Evolutionary conservation across 768 basidiomycete species (phyloP).

Genomic region (Phanerochaete sordida): DNA sequence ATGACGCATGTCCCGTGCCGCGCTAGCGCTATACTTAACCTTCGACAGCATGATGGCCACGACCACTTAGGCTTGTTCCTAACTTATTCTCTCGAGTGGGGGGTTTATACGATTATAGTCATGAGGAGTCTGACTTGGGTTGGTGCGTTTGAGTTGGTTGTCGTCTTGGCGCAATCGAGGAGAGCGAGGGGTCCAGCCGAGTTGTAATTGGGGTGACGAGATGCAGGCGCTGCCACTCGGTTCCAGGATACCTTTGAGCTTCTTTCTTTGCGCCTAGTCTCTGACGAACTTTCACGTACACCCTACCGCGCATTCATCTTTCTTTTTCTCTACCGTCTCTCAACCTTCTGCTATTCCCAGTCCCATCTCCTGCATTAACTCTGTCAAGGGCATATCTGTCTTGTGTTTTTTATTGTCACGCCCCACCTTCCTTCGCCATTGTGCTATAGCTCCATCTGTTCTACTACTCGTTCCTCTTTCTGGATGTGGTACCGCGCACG

Average conservation of each 20-base stretch:
- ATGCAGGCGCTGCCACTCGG: not conserved
- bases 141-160: slow-evolving; percentile 10
- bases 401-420: slow-evolving; percentile 11
- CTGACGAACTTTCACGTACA: not conserved
- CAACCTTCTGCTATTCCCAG: slow-evolving; percentile 24
- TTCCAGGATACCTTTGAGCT: slow-evolving; percentile 1
- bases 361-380: slow-evolving; percentile 26
- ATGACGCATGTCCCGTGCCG: slow-evolving; percentile 11
- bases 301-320: slow-evolving; percentile 8
- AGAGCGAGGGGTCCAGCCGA: not conserved
- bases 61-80: slow-evolving; percentile 18
- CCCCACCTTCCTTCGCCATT: slow-evolving; percentile 25
- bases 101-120: slow-evolving; percentile 17
- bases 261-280: not conserved
- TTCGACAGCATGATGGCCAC: slow-evolving; percentile 27
- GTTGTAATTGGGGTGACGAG: not conserved
- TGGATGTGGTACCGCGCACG: slow-evolving; percentile 1
- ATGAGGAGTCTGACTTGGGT: slow-evolving; percentile 10
- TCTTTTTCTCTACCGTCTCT: slow-evolving; percentile 11
- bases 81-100: not conserved
- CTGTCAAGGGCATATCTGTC: slow-evolving; percentile 18
- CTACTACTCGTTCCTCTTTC: slow-evolving; percentile 12
- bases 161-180: slow-evolving; percentile 1
- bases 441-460: slow-evolving; percentile 41
- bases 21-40: not conserved